Conservation (phyloP, 257 asterid species). For the Solanum bulbocastanum region DNA sequence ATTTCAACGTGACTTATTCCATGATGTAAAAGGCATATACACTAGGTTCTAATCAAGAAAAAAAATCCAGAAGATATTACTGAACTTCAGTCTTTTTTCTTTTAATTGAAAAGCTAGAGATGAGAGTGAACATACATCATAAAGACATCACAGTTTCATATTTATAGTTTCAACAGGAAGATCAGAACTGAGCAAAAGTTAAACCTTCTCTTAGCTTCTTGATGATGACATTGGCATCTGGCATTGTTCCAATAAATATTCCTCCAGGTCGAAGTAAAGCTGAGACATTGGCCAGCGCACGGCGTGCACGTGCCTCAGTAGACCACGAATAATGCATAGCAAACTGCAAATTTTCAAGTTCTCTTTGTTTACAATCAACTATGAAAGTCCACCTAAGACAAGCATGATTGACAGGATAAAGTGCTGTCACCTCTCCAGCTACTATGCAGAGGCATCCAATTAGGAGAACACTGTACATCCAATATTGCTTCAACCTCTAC, state of each 20-base stretch:
- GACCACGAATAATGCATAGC: constrained; percentile 99
- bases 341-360: constrained; percentile 47
- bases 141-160: not conserved
- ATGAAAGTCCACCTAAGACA: not conserved
- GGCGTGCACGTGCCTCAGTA: constrained; percentile 93
- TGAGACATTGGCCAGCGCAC: constrained; percentile 89
- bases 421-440: not conserved
- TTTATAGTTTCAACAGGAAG: not conserved
- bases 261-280: constrained; percentile 99
- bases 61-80: not conserved
- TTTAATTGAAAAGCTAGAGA: not conserved
- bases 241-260: constrained; percentile 94
- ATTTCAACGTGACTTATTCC: not conserved
- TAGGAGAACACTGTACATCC: not conserved
- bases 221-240: constrained; percentile 89
- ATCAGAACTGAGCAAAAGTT: not conserved
- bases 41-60: not conserved
- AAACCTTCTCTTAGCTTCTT: constrained; percentile 91
- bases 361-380: not conserved
- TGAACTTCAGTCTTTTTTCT: not conserved
- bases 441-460: not conserved
- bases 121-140: not conserved
- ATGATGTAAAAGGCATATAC: not conserved
- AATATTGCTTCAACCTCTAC: not conserved
- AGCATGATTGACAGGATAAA: not conserved